A percentile compares a stretch with the other conserved stretches of the same genome.
Evolutionary conservation across 2,329 filamentous ascomycete species (phyloP).

Genomic region (Aspergillus sp.): DNA sequence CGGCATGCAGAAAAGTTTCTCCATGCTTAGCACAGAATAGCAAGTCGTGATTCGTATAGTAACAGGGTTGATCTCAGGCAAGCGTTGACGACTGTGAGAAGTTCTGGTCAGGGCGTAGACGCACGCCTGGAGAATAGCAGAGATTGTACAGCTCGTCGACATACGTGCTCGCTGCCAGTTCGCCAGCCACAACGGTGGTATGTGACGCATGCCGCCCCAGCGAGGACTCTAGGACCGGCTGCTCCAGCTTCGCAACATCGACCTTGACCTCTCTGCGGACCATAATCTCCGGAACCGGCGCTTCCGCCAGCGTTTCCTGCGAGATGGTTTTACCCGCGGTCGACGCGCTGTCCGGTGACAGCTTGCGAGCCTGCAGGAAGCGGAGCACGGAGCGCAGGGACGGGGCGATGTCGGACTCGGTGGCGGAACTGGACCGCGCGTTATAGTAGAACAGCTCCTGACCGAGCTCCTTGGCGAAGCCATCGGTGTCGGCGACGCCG

Average conservation of each 20-base stretch:
- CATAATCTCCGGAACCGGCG: conserved; percentile 57
- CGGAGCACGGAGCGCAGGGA: conserved; percentile 19
- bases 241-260: conserved; percentile 39
- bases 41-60: too few relatives aligned
- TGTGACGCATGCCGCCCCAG: conserved; percentile 20
- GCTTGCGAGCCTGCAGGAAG: conserved; percentile 22
- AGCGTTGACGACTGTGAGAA: conserved; percentile 9
- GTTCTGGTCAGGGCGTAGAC: conserved; percentile 23
- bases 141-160: conserved; percentile 48
- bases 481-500: conserved; percentile 54
- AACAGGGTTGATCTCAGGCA: background rate
- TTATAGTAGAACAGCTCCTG: conserved; percentile 56
- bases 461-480: conserved; percentile 61
- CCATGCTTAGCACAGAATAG: too few relatives aligned
- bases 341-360: background rate
- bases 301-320: conserved; percentile 22
- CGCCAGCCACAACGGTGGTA: conserved; percentile 26
- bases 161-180: conserved; percentile 37
- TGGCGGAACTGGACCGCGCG: conserved; percentile 23
- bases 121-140: conserved; percentile 30
- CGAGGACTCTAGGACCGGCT: conserved; percentile 17
- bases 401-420: conserved; percentile 22
- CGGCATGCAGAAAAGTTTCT: too few relatives aligned
- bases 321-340: conserved; percentile 7
- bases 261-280: conserved; percentile 62